Evolutionary conservation across 2,329 filamentous ascomycete species (phyloP).

Genomic region (Coniochaeta hoffmannii): DNA sequence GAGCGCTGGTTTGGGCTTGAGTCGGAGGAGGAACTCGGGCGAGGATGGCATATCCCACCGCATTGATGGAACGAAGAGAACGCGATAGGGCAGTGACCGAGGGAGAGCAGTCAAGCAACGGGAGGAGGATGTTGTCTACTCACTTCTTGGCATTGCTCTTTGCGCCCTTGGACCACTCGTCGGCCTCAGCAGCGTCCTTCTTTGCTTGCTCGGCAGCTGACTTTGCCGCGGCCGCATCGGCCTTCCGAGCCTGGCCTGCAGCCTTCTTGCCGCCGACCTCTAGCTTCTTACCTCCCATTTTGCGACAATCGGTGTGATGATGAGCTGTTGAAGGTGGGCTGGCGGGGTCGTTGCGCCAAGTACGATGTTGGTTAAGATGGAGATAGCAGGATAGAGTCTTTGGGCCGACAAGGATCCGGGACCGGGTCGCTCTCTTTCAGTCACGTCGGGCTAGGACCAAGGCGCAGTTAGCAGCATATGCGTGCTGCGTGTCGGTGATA

Average conservation of each 20-base stretch:
- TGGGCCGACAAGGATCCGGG: not conserved
- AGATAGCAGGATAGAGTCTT: too few relatives aligned
- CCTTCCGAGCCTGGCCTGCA: conserved; percentile 85
- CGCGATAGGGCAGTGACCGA: too few relatives aligned
- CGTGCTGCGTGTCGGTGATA: not conserved
- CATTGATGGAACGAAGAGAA: too few relatives aligned
- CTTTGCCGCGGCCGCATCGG: conserved; percentile 77
- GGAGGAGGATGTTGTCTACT: conserved; percentile 21
- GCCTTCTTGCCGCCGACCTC: conserved; percentile 87
- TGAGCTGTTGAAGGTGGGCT: not conserved
- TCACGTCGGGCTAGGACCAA: not conserved
- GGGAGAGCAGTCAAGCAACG: not conserved
- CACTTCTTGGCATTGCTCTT: conserved; percentile 87
- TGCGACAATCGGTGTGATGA: conserved; percentile 9
- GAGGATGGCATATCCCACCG: too few relatives aligned
- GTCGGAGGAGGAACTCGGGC: too few relatives aligned
- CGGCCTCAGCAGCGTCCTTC: conserved; percentile 59
- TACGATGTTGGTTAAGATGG: not conserved
- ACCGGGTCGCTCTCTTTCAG: not conserved
- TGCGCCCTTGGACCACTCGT: conserved; percentile 76
- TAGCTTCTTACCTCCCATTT: conserved; percentile 67
- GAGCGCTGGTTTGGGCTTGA: too few relatives aligned
- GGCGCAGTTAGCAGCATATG: not conserved
- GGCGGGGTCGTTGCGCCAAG: not conserved
- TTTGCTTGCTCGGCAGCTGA: conserved; percentile 62